Conservation (phyloP, 2,329 filamentous ascomycete species). For the Aspergillus thermomutatus region DNA sequence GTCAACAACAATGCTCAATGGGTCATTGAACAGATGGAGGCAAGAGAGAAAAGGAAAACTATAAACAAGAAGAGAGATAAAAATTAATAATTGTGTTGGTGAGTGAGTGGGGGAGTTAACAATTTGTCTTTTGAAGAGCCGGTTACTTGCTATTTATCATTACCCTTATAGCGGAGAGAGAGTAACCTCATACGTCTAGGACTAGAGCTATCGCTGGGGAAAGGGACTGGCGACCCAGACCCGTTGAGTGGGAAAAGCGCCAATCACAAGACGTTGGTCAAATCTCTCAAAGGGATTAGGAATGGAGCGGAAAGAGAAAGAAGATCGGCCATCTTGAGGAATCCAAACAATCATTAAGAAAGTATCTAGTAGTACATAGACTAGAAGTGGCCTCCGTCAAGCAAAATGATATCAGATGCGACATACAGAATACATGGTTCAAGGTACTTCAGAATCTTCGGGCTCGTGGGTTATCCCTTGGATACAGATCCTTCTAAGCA, state of each 20-base stretch:
- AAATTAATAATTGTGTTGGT: not conserved
- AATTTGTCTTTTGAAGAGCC: not conserved
- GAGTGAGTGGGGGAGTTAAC: not conserved
- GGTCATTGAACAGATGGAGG: not conserved
- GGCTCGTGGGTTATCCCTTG: not conserved
- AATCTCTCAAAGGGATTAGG: conserved; percentile 1
- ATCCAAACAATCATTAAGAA: not conserved
- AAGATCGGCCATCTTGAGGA: not conserved
- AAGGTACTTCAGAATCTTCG: not conserved
- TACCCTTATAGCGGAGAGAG: not conserved
- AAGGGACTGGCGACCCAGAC: not conserved
- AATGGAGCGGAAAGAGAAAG: conserved; percentile 10
- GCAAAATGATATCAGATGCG: not conserved
- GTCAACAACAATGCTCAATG: not conserved
- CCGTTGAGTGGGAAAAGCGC: not conserved
- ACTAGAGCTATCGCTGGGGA: not conserved
- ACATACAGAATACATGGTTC: not conserved
- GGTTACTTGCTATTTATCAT: not conserved
- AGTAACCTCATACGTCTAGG: not conserved
- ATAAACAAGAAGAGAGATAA: not conserved
- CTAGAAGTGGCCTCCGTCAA: not conserved
- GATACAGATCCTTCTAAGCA: not conserved
- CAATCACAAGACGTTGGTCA: conserved; percentile 7
- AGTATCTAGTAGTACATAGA: not conserved
- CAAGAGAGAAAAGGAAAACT: not conserved